phyloP scores from a whole-genome alignment of 331 rosid genomes.

The Malus hybrid region DNA sequence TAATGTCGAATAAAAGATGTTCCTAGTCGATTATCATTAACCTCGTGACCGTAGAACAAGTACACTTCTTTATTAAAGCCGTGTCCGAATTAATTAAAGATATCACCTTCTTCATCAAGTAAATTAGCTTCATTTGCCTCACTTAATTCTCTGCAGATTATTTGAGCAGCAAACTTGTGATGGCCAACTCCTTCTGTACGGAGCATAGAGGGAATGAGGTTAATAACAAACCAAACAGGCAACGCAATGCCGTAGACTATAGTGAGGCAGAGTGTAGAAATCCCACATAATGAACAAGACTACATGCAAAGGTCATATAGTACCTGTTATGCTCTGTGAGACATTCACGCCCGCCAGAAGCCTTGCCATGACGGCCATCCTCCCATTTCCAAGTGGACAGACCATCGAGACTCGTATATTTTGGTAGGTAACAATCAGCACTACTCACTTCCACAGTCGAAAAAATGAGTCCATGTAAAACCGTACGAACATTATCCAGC shows the following conservation, averaged over 20 bases:
- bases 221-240: conserved; percentile 15
- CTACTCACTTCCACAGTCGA: background rate
- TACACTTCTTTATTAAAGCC: background rate
- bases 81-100: background rate
- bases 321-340: conserved; percentile 59
- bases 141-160: conserved; percentile 48
- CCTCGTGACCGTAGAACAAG: background rate
- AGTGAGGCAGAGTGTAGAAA: background rate
- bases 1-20: background rate
- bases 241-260: background rate
- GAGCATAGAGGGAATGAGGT: conserved; percentile 12
- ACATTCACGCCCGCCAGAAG: conserved; percentile 50
- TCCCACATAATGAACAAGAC: background rate
- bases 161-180: conserved; percentile 58
- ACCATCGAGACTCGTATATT: conserved; percentile 43
- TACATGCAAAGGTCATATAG: background rate
- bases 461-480: background rate
- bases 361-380: conserved; percentile 85
- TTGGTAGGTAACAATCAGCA: conserved; percentile 2
- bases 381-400: conserved; percentile 69
- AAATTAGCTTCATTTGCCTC: conserved; percentile 87
- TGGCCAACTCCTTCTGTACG: conserved; percentile 55
- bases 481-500: background rate
- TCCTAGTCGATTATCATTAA: background rate
- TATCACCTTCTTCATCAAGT: conserved; percentile 78